Evolutionary conservation across 441 rosid species (phyloP).

Genomic region (Populus trichocarpa): DNA sequence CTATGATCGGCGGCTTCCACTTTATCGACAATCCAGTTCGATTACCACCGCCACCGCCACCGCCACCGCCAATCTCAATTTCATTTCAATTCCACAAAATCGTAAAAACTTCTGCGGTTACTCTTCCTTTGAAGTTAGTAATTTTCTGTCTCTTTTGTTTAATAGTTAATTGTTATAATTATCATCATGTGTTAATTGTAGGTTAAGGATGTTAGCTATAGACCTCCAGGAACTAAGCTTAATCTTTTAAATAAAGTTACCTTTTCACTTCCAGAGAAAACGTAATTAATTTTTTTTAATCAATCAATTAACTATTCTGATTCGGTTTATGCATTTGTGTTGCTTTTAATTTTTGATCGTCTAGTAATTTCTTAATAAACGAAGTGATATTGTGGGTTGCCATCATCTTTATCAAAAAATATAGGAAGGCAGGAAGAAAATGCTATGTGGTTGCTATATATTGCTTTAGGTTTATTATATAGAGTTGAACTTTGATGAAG

Average conservation of each 20-base stretch:
- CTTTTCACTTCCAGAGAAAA: constrained; percentile 72
- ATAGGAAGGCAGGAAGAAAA: background rate
- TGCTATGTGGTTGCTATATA: background rate
- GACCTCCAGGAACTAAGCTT: constrained; percentile 76
- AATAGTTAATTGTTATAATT: background rate
- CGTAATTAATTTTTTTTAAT: constrained; percentile 27
- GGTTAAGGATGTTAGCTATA: constrained; percentile 66
- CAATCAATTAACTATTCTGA: too few relatives aligned
- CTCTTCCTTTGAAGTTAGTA: constrained; percentile 66
- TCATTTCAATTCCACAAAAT: constrained; percentile 15
- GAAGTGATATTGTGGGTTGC: too few relatives aligned
- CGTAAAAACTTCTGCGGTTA: constrained; percentile 41
- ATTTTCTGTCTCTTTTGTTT: background rate
- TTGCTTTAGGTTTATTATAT: background rate
- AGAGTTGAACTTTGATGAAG: constrained; percentile 1
- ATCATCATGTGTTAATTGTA: constrained; percentile 18
- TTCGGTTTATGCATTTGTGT: too few relatives aligned
- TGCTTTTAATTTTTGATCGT: too few relatives aligned
- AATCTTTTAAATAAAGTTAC: constrained; percentile 68
- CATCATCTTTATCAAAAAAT: too few relatives aligned
- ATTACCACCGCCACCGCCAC: background rate
- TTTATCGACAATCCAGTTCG: background rate
- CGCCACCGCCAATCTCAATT: constrained; percentile 5
- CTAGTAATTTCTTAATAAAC: too few relatives aligned
- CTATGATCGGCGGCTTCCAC: constrained; percentile 24